Evolutionary conservation across 2,329 filamentous ascomycete genomes (phyloP), one percentile per base, ranked within the genome.

Genomic region (Exophiala oligosperma): DNA sequence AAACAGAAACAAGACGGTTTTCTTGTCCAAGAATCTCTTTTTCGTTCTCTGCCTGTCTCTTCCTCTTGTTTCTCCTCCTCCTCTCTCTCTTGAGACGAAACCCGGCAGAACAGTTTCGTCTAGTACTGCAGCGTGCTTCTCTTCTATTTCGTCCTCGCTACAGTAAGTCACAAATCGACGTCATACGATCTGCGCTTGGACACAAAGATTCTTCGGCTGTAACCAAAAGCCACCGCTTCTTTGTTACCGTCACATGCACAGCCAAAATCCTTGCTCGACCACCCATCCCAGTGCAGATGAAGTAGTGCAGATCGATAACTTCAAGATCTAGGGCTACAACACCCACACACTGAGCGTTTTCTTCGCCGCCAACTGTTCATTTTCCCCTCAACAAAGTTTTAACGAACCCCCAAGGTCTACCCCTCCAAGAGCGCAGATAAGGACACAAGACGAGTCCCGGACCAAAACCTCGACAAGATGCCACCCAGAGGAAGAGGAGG

Each of bases 401-500:
- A 7, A 5, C 40, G 7, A 43, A 7, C 35, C 35, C 21, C n/a
- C 40, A 23, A 43, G 17, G 5, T 11, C 40, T 23, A 17, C 6
- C 40, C 21, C 14, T 23, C 21, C 21, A 23, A 43, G 17, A 17
- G 4, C 40, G n/a, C 40, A 35, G 7, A 35, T 8, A 35, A 17
- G 17, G 21, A 46, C 43, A 8, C 43, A 41, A 8, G n/a, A 21
- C 40, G 14, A 14, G 26, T 9, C 21, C 17, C 17, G 17, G 17
- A 46, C 11, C 2, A 8, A 6, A 8, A 46, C n/a, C 7, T 37
- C n/a, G 44, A 23, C 59, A 70, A 41, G 28, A 78, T 78, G 75
- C 68, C 76, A 41, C 75, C 75, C 59, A 73, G 91, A 72, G 92
- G 91, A 68, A 89, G 92, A 72, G 92, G 89, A 69, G 91, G 92